Base-by-base conservation (phyloP, 805 yeast species). In the Kazachstania martiniae region DNA sequence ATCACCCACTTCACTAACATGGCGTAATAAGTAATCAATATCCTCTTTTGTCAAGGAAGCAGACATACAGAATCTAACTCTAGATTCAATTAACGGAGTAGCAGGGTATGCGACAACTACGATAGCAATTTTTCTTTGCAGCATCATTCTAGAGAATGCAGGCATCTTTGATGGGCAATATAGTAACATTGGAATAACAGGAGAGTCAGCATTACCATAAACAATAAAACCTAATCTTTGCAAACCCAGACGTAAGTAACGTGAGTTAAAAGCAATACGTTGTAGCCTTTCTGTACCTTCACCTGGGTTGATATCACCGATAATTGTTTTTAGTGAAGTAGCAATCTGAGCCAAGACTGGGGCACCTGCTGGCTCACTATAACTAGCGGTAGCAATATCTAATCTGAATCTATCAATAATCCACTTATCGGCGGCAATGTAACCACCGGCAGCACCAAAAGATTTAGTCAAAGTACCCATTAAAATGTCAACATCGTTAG, bases 401-500 rank as follows among this genome's bases (percentile, higher is more conserved):
- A 81, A 46, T 59, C 87, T 74, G 40, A 91, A 63, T 47, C 77
- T 71, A 47, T 85, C 87, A 31, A 89, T 78, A 21, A 84, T 60
- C 29, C 58, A 61, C 49, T 74, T 68, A 41, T 67, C 67, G 28
- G 80, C 93, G n/a, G 95, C 89, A 41, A 91, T 64, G 55, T 91
- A 91, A 29, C 98, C 99, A 51, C 99, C 99, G 26, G 97, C 85
- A 12, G 98, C 97, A 55, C 99, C 98, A 57, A 91, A 91, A 1
- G 95, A 84, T 61, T 91, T 91, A 32, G 98, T 93, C 36, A 91
- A 72, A 6, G 99, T 91, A 31, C 99, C 99, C 99, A 91, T 91
- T 43, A 91, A 61, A 40, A 91, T 63, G 60, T 91, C 99, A 36
- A 91, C 66, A 27, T 72, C 72, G 9, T 61, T 54, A 25, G 97